Evolutionary conservation across 495 filamentous ascomycete species (phyloP).

Genomic region (Parathielavia appendiculata): DNA sequence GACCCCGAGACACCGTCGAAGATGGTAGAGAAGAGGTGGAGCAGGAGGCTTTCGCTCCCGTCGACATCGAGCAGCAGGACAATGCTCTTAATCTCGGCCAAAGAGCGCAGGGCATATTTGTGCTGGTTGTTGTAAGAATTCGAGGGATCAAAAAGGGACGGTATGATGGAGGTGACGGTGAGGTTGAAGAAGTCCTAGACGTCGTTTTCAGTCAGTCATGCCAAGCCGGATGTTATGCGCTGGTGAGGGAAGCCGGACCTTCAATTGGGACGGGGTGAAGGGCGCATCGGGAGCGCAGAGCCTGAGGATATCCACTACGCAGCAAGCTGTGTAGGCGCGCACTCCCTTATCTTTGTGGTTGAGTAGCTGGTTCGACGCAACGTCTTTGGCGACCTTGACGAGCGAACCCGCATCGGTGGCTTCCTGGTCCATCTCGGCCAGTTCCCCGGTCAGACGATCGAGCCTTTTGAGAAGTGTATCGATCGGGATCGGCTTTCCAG

Average conservation of each 20-base stretch:
- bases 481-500: constrained; percentile 81
- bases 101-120: constrained; percentile 78
- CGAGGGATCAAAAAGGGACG: constrained; percentile 78
- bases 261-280: constrained; percentile 82
- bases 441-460: constrained; percentile 73
- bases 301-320: constrained; percentile 88
- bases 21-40: constrained; percentile 75
- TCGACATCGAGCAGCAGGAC: constrained; percentile 89
- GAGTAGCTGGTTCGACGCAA: constrained; percentile 75
- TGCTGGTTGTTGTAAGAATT: constrained; percentile 91
- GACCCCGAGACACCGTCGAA: constrained; percentile 88
- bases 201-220: constrained; percentile 10
- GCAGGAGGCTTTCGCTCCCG: constrained; percentile 65
- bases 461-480: constrained; percentile 77
- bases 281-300: constrained; percentile 94
- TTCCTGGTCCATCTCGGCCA: constrained; percentile 83
- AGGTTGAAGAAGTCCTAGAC: constrained; percentile 86
- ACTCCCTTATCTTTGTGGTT: constrained; percentile 91
- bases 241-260: constrained; percentile 50
- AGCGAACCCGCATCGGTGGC: constrained; percentile 75
- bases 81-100: constrained; percentile 90
- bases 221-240: neutral
- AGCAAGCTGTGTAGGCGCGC: constrained; percentile 79
- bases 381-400: constrained; percentile 77
- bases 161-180: constrained; percentile 75